Evolutionary conservation across 2,329 filamentous ascomycete genomes (phyloP).

Genomic region (Fusarium falciforme): DNA sequence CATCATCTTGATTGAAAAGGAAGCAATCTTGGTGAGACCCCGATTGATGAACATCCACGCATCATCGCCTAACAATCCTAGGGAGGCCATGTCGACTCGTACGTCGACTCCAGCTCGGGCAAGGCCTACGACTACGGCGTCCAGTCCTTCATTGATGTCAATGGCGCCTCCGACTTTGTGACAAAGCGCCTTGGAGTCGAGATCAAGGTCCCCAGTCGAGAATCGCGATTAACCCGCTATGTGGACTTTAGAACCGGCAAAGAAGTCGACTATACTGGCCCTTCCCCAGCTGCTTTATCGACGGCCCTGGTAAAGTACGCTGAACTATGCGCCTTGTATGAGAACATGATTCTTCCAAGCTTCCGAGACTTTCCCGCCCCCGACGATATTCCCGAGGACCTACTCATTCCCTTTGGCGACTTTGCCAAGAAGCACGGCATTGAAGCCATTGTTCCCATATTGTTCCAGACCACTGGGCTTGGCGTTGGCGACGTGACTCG

Average conservation of each 20-base stretch:
- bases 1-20: conserved; percentile 52
- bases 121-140: conserved; percentile 51
- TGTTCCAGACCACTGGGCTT: conserved; percentile 55
- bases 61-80: conserved; percentile 33
- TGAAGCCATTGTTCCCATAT: conserved; percentile 52
- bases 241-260: conserved; percentile 53
- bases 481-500: conserved; percentile 58
- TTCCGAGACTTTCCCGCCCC: conserved; percentile 57
- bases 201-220: conserved; percentile 37
- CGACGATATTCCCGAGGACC: conserved; percentile 39
- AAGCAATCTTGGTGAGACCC: conserved; percentile 44
- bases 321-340: conserved; percentile 45
- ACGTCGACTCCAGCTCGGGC: conserved; percentile 54
- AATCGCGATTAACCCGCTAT: conserved; percentile 46
- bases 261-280: conserved; percentile 41
- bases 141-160: conserved; percentile 51
- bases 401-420: conserved; percentile 59
- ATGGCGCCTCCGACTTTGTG: conserved; percentile 57
- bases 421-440: conserved; percentile 62
- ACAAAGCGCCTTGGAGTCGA: conserved; percentile 53
- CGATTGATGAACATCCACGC: neutral
- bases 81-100: conserved; percentile 63
- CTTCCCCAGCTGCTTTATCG: conserved; percentile 31
- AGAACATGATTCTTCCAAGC: conserved; percentile 48
- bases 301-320: conserved; percentile 45